phyloP scores from a whole-genome alignment of 345 rosid genomes.

The Arabidopsis suecica region DNA sequence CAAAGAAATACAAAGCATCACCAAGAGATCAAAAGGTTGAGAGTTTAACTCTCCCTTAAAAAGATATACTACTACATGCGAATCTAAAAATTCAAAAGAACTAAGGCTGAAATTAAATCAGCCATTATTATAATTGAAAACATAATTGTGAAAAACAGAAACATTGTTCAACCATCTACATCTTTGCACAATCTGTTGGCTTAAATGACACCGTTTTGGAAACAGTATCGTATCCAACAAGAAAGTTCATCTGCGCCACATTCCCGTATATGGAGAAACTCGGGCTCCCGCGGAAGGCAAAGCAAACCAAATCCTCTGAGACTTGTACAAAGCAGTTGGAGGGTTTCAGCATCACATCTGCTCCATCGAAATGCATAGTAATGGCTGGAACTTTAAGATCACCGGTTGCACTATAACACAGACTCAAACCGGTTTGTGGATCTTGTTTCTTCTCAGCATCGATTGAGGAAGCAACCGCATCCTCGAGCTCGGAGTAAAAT shows the following conservation, averaged over 20 bases:
- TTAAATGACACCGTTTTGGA: conserved; percentile 51
- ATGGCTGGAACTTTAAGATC: conserved; percentile 39
- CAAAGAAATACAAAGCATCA: no score
- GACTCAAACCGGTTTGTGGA: conserved; percentile 25
- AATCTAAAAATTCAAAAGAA: not conserved
- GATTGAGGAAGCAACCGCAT: conserved; percentile 35
- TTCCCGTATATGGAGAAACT: conserved; percentile 51
- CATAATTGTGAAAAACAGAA: not conserved
- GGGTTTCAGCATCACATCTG: conserved; percentile 45
- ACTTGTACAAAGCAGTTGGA: conserved; percentile 47
- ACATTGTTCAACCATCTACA: conserved; percentile 1
- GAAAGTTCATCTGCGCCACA: conserved; percentile 54
- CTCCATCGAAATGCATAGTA: conserved; percentile 53
- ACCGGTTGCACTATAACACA: conserved; percentile 44
- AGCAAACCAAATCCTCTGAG: conserved; percentile 45
- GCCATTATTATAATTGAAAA: not conserved
- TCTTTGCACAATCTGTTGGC: conserved; percentile 51
- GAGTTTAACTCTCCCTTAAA: no score
- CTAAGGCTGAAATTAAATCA: not conserved
- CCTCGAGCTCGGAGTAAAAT: conserved; percentile 37
- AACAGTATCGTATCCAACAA: conserved; percentile 57
- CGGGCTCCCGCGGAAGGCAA: conserved; percentile 26
- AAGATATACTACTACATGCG: no score
- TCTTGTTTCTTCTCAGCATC: conserved; percentile 11
- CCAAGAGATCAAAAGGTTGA: no score